Conservation (phyloP, 2,329 filamentous ascomycete species). For the Alternaria novae-zelandiae region DNA sequence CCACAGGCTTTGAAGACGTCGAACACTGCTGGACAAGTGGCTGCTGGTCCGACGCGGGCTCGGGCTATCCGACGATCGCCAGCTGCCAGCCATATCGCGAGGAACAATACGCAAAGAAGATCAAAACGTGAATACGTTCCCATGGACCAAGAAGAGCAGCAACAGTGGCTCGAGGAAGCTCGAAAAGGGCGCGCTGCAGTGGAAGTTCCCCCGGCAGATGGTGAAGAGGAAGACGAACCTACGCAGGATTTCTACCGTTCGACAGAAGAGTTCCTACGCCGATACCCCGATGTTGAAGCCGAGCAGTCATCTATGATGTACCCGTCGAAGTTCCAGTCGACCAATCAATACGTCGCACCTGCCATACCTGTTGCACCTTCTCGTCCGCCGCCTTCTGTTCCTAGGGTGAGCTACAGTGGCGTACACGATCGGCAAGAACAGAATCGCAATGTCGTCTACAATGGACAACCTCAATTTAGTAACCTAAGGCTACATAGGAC, state of each 20-base stretch:
- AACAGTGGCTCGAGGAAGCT: constrained; percentile 78
- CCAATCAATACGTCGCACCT: constrained; percentile 57
- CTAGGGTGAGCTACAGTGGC: constrained; percentile 77
- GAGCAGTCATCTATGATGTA: constrained; percentile 61
- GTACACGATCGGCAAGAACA: constrained; percentile 66
- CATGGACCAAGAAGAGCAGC: constrained; percentile 80
- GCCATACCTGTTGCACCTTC: constrained; percentile 65
- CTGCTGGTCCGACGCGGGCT: constrained; percentile 53
- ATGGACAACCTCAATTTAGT: constrained; percentile 53
- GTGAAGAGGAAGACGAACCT: constrained; percentile 41
- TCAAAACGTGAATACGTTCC: constrained; percentile 69
- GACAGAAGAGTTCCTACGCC: constrained; percentile 82
- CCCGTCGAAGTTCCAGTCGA: constrained; percentile 47
- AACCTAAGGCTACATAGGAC: constrained; percentile 64
- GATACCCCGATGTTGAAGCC: constrained; percentile 74
- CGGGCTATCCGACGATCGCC: constrained; percentile 61
- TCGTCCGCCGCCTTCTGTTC: constrained; percentile 64
- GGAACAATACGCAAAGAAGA: constrained; percentile 62
- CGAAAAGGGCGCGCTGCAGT: constrained; percentile 67
- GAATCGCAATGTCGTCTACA: constrained; percentile 50
- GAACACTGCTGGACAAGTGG: constrained; percentile 59
- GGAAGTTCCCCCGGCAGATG: constrained; percentile 37
- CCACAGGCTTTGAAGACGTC: constrained; percentile 66
- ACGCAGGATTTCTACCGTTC: constrained; percentile 62
- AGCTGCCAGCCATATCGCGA: constrained; percentile 59